Evolutionary conservation across 2,329 filamentous ascomycete species (phyloP).

Genomic region (Paecilomyces fulvus): DNA sequence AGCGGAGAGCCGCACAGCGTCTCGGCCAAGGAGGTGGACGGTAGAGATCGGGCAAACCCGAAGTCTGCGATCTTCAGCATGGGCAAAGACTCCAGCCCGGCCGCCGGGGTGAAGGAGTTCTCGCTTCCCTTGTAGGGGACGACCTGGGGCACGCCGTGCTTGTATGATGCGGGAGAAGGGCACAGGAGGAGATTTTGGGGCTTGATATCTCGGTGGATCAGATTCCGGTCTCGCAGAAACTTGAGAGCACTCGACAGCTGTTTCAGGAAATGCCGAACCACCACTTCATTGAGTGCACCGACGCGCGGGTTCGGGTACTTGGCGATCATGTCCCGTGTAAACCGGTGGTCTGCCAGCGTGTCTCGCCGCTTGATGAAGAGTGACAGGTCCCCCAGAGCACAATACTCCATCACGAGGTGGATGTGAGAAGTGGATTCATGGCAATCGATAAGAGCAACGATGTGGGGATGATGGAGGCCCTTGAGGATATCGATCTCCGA

Average conservation of each 20-base stretch:
- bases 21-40: conserved; percentile 84
- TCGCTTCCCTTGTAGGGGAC: conserved; percentile 71
- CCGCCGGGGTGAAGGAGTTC: conserved; percentile 70
- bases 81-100: conserved; percentile 74
- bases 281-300: conserved; percentile 91
- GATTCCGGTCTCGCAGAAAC: conserved; percentile 75
- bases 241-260: conserved; percentile 86
- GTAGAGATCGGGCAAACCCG: conserved; percentile 89
- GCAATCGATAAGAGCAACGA: conserved; percentile 92
- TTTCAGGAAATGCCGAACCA: conserved; percentile 91
- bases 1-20: conserved; percentile 93
- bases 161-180: conserved; percentile 65
- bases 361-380: conserved; percentile 93
- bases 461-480: conserved; percentile 87
- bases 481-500: conserved; percentile 94
- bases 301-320: conserved; percentile 81
- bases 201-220: conserved; percentile 95
- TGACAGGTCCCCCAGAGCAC: conserved; percentile 87
- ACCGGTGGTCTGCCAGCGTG: conserved; percentile 67
- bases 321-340: conserved; percentile 79
- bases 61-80: conserved; percentile 99
- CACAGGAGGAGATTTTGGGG: conserved; percentile 91
- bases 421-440: conserved; percentile 80
- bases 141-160: conserved; percentile 51
- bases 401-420: conserved; percentile 98